Evolutionary conservation across 805 yeast genomes (phyloP).

Genomic region (Sugiyamaella mastotermitis): DNA sequence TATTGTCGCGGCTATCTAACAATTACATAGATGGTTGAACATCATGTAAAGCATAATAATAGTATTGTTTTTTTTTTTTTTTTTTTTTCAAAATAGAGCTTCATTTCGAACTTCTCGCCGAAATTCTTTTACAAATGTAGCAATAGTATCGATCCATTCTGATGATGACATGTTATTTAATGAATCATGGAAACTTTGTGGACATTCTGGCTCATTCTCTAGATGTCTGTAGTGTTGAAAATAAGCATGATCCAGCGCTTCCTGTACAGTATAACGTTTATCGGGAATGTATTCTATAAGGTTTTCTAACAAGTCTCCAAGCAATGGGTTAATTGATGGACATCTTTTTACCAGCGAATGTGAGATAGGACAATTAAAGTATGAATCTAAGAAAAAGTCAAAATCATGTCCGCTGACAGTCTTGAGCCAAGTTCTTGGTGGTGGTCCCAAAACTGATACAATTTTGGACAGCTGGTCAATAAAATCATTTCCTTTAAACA

Average conservation of each 20-base stretch:
- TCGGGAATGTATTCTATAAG: conserved; percentile 62
- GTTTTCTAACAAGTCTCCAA: conserved; percentile 44
- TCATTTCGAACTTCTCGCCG: too few species aligned
- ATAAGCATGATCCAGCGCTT: conserved; percentile 54
- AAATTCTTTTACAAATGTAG: too few species aligned
- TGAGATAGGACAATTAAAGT: neutral
- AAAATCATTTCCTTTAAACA: conserved; percentile 71
- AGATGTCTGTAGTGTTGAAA: conserved; percentile 47
- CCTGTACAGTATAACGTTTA: conserved; percentile 47
- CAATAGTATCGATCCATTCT: too few species aligned
- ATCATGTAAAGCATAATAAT: neutral
- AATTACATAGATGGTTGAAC: too few species aligned
- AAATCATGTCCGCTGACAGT: neutral
- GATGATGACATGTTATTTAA: too few species aligned
- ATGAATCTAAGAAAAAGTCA: neutral
- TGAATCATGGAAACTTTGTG: conserved; percentile 50
- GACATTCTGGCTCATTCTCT: conserved; percentile 51
- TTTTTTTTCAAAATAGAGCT: too few species aligned
- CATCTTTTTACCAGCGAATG: conserved; percentile 1
- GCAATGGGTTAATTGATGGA: conserved; percentile 53
- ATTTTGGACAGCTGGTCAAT: conserved; percentile 67
- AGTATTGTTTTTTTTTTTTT: too few species aligned
- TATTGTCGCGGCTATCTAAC: too few species aligned
- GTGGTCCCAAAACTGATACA: conserved; percentile 64
- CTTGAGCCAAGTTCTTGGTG: conserved; percentile 32